These are phyloP conservation scores for Neopestalotiopsis sp. DNA, from an alignment of 2,329 filamentous ascomycete species.

Conservation along the genomic window DNA sequence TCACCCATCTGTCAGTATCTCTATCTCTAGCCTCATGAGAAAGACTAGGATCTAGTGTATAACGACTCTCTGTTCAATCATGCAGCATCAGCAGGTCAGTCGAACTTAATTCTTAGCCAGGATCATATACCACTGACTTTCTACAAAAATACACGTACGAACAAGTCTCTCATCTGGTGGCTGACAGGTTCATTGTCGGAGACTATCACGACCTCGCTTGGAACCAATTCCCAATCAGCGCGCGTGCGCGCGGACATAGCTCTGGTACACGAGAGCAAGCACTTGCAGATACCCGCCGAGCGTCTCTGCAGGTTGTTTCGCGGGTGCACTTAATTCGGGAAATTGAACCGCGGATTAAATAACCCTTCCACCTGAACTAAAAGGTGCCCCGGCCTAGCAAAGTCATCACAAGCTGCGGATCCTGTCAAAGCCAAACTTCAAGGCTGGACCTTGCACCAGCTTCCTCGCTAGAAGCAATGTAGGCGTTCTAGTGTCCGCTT, in stretches of 20 bases:
- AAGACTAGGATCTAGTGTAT: not conserved
- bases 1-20: not conserved
- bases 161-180: not conserved
- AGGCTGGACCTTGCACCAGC: slow-evolving; percentile 10
- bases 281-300: slow-evolving; percentile 13
- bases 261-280: not conserved
- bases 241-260: not conserved
- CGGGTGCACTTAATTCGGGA: slow-evolving; percentile 3
- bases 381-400: not conserved
- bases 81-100: not conserved
- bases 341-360: slow-evolving; percentile 10
- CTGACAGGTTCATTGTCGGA: not conserved
- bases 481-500: slow-evolving; percentile 13
- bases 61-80: not conserved
- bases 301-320: not conserved
- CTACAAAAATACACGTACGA: not conserved
- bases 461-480: slow-evolving; percentile 11
- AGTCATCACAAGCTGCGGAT: slow-evolving; percentile 16
- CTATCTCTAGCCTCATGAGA: not conserved
- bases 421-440: slow-evolving; percentile 10
- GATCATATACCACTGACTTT: not conserved
- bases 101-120: not conserved
- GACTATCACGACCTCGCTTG: slow-evolving; percentile 2
- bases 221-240: not conserved
- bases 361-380: slow-evolving; percentile 12